These are phyloP conservation scores for Russula earlei DNA, from an alignment of 768 basidiomycete species.

Conservation along the genomic window DNA sequence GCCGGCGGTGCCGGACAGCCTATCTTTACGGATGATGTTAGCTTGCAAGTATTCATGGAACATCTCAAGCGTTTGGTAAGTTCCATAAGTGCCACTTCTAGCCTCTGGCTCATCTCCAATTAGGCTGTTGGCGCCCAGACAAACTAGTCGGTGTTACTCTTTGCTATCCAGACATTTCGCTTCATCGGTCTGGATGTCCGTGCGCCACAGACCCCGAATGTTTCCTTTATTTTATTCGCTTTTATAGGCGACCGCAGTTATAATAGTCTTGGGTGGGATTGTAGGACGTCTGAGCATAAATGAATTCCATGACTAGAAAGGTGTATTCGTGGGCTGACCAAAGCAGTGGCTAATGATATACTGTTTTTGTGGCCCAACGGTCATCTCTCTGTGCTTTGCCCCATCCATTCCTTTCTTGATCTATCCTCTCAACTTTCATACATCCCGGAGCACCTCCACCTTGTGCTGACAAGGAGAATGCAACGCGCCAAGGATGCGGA, in stretches of 20 bases:
- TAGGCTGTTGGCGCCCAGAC: conserved; percentile 21
- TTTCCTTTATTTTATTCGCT: conserved; percentile 16
- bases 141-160: conserved; percentile 11
- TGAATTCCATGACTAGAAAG: conserved; percentile 14
- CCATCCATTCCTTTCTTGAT: too few relatives aligned
- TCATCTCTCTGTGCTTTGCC: neutral
- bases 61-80: conserved; percentile 86
- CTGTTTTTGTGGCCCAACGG: neutral
- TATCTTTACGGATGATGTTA: conserved; percentile 98
- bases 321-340: conserved; percentile 12
- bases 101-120: neutral
- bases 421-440: neutral
- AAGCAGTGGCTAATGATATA: neutral
- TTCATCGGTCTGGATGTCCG: neutral
- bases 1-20: conserved; percentile 70
- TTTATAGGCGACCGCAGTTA: conserved; percentile 5
- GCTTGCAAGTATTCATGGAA: conserved; percentile 96
- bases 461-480: neutral
- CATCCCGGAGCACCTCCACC: neutral
- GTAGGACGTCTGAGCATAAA: conserved; percentile 9
- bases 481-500: neutral
- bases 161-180: neutral
- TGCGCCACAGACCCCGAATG: conserved; percentile 4
- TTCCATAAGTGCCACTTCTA: conserved; percentile 1
- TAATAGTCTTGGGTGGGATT: neutral